A percentile compares a stretch with the other conserved stretches of the same genome.
phyloP scores from a whole-genome alignment of 805 yeast species.

The Candida sithepensis region DNA sequence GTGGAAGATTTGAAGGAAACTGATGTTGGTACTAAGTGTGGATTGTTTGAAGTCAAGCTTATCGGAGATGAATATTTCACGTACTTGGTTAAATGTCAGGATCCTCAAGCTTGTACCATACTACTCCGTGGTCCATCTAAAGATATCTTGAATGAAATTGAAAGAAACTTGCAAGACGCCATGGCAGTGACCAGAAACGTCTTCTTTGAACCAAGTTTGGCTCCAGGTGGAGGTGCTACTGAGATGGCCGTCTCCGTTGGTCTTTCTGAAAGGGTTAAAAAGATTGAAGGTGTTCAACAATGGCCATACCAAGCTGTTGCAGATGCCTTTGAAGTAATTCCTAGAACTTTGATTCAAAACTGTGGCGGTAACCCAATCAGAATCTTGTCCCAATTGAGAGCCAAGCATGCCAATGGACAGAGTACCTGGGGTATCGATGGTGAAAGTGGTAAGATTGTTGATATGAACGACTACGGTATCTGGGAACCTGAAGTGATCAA shows the following conservation, averaged over 20 bases:
- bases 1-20: slow-evolving; percentile 89
- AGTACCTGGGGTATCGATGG: slow-evolving; percentile 92
- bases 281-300: slow-evolving; percentile 91
- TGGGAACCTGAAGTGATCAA: slow-evolving; percentile 99
- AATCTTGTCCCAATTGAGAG: slow-evolving; percentile 84
- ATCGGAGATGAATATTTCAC: slow-evolving; percentile 98
- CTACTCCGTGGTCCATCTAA: slow-evolving; percentile 94
- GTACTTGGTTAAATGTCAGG: slow-evolving; percentile 70
- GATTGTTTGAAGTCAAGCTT: slow-evolving; percentile 85
- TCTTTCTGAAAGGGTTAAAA: slow-evolving; percentile 85
- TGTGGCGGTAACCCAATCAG: slow-evolving; percentile 97
- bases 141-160: slow-evolving; percentile 93
- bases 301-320: slow-evolving; percentile 99
- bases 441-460: slow-evolving; percentile 88
- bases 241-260: slow-evolving; percentile 96
- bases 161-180: slow-evolving; percentile 96
- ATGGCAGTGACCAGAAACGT: slow-evolving; percentile 97
- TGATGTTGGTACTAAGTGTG: slow-evolving; percentile 88
- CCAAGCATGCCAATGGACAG: slow-evolving; percentile 91
- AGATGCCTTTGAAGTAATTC: slow-evolving; percentile 97
- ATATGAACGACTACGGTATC: slow-evolving; percentile 92
- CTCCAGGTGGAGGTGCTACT: slow-evolving; percentile 99
- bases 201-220: slow-evolving; percentile 85
- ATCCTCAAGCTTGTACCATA: slow-evolving; percentile 93
- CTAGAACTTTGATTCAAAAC: slow-evolving; percentile 94